Conservation (phyloP, 345 rosid species). For the Lepidium africanum region DNA sequence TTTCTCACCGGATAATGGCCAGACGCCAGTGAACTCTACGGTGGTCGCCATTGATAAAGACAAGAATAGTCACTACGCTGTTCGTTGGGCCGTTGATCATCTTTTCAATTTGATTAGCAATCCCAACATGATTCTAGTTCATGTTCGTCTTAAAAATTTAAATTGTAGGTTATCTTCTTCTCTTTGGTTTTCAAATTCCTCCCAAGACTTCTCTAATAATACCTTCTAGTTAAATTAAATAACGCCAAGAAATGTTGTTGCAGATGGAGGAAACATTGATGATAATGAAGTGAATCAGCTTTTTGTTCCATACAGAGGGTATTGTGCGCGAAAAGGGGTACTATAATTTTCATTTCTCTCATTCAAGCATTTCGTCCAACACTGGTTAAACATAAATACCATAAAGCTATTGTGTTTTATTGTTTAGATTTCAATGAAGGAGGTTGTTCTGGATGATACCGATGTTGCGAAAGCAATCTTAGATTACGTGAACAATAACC, state of each 20-base stretch:
- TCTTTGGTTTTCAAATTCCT: neutral
- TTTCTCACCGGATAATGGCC: slow-evolving; percentile 22
- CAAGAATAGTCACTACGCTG: slow-evolving; percentile 73
- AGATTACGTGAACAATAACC: slow-evolving; percentile 48
- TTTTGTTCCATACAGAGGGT: slow-evolving; percentile 64
- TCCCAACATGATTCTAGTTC: slow-evolving; percentile 42
- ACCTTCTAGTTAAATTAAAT: neutral
- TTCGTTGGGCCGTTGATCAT: slow-evolving; percentile 85
- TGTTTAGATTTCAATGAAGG: slow-evolving; percentile 47
- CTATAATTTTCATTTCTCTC: neutral
- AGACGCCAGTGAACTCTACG: slow-evolving; percentile 35
- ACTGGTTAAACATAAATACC: neutral
- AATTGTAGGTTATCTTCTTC: slow-evolving; percentile 59
- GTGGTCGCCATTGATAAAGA: slow-evolving; percentile 76
- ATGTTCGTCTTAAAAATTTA: slow-evolving; percentile 44
- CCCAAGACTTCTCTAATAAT: neutral
- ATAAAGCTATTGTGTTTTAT: neutral
- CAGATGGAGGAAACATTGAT: slow-evolving; percentile 29
- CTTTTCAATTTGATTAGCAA: slow-evolving; percentile 32
- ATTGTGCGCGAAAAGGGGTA: slow-evolving; percentile 85
- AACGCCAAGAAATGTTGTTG: neutral
- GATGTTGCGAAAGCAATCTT: slow-evolving; percentile 57
- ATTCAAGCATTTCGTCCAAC: slow-evolving; percentile 3
- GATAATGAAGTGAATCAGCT: slow-evolving; percentile 38
- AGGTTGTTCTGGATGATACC: slow-evolving; percentile 51